Base-by-base conservation (phyloP, 768 basidiomycete species). In the Cystofilobasidium ferigula region DNA sequence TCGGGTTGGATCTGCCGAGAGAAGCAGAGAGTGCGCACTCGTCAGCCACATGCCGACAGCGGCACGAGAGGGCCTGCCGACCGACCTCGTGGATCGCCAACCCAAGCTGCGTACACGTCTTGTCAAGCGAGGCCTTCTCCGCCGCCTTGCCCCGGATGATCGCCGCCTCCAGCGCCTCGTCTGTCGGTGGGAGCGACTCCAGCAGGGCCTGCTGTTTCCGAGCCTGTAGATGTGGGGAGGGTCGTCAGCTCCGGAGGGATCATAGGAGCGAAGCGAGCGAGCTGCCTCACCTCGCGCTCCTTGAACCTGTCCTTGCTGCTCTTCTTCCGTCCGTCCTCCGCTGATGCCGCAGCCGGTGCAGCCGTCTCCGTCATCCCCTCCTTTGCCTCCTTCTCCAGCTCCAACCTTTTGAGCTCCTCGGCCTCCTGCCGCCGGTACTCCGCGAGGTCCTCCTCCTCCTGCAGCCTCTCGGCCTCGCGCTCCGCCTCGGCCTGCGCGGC, bases 1-100 rank as follows among this genome's bases (percentile, higher is more conserved):
- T 98, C 94, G 22, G 94, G 90, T 67, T 85, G 85, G 71, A 97
- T 86, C 91, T 95, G n/a, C n/a, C n/a, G 45, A 0, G 13, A 24
- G 26, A 1, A 35, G 40, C 10, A n/a, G 43, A 24, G 53, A 7
- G 28, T n/a, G 26, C 16, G 35, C 13, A 22, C 13, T 20, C 28
- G 14, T 30, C 40, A 3, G 22, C 26, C 9, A 35, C 9, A 36
- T 14, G 30, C 6, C 54, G n/a, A n/a, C n/a, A 22, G 20, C 30
- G 28, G 12, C 13, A 51, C 26, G 30, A 35, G 8, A 16, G 56
- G 26, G 47, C 26, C 32, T 2, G 5, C 24, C 6, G 32, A 42
- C 73, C 68, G 51, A 76, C 76, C 71, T 77, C 76, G 67, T 72
- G 69, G 3, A 75, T 65, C 43, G 72, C 70, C 9, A 74, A 62